Evolutionary conservation across 441 rosid species (phyloP), one percentile per base, ranked within the genome.

Genomic region (Erysimum cheiri): DNA sequence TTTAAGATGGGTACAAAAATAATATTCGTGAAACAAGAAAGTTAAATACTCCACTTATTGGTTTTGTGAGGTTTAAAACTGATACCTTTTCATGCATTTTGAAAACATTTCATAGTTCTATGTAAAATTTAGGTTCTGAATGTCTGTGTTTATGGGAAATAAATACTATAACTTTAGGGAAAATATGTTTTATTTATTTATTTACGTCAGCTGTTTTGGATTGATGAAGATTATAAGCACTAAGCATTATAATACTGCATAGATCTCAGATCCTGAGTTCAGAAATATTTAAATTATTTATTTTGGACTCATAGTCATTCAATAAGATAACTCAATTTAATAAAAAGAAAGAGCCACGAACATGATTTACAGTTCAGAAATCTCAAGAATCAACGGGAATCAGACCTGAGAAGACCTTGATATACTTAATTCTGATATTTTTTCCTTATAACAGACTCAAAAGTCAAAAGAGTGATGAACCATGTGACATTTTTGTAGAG

Each of bases 401-500:
- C 32, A 36, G 69, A 49, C 47, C 19, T 15, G 24, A 41, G n/a
- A 26, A 60, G 6, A 60, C 12, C 6, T 40, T 3, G 2, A 12
- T 37, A 11, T 11, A 36, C 2, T 43, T 7, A 22, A 39, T 39
- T 59, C 17, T 44, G 39, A 46, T 1, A 11, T 62, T 29, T 31
- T 19, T 19, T 1, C 1, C 1, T 0, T 44, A 8, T 12, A 48
- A 36, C 12, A 19, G 22, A 19, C 22, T 7, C 48, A 65, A n/a
- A 7, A 14, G 29, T 28, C 17, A 24, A 58, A n/a, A 28, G 58
- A 57, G 29, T 14, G 32, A 59, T 24, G 32, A 67, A 56, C 48
- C 65, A 58, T 69, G 72, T 69, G 72, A 46, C 7, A 7, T 12
- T 26, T 10, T 69, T 49, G 14, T 39, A 39, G 17, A 49, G 26